Evolutionary conservation across 371 early-diverging fungal genomes (phyloP).

Genomic region (Mortierella sp.): DNA sequence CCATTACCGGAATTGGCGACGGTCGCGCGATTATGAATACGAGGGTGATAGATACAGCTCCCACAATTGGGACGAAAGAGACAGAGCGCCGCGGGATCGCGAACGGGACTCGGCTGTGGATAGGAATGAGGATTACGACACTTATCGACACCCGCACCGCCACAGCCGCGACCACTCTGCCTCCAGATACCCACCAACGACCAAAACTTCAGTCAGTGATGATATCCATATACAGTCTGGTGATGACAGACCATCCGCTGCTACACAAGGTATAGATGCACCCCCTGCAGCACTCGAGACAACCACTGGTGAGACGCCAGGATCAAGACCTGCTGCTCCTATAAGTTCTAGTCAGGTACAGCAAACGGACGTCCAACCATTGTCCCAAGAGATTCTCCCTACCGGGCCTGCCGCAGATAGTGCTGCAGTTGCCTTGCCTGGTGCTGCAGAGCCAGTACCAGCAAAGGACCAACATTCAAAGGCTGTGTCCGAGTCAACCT

Average conservation of each 20-base stretch:
- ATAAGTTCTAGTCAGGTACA: not conserved
- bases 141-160: slow-evolving; percentile 15
- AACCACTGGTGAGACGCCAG: not conserved
- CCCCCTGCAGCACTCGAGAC: not conserved
- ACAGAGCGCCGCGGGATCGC: too few relatives aligned
- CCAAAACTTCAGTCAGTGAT: not conserved
- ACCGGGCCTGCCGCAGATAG: slow-evolving; percentile 6
- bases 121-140: slow-evolving; percentile 11
- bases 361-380: not conserved
- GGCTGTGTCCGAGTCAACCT: not conserved
- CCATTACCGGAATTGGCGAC: slow-evolving; percentile 26
- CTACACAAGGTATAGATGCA: not conserved
- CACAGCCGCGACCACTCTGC: slow-evolving; percentile 24
- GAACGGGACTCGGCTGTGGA: too few relatives aligned
- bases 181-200: not conserved
- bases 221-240: not conserved
- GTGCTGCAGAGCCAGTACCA: not conserved
- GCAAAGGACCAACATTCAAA: not conserved
- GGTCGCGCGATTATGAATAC: slow-evolving; percentile 15
- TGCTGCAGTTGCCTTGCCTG: not conserved
- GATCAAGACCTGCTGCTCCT: not conserved
- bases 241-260: not conserved
- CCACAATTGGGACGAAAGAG: slow-evolving; percentile 28
- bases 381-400: not conserved
- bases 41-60: slow-evolving; percentile 6